Base-by-base conservation (phyloP, 1,139 yeast genomes). In the Magnusiomyces clavatus region DNA sequence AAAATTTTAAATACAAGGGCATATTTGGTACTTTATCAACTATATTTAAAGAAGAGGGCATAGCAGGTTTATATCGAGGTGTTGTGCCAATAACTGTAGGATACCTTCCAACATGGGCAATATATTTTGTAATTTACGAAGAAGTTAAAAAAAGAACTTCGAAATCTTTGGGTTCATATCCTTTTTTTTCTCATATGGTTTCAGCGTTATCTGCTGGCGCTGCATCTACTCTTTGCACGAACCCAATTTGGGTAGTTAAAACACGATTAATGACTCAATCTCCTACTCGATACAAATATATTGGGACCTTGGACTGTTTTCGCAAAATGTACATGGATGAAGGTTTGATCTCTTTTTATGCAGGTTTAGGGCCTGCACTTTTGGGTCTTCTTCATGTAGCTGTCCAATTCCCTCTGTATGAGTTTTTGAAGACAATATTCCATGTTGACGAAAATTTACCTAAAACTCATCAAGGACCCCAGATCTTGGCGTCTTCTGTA, bases 221-320 rank as follows among this genome's bases (percentile, higher is more conserved):
- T 58, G 79, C 83, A 10, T 86, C 96, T 2, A 85, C 97, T 0
- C 74, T 88, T n/a, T 71, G 83, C 10, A 94, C 96, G 0, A 94
- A 92, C 67, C 98, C 98, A 6, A 86, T 92, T 38, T 92, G 98
- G 98, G 97, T 92, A 36, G 88, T 92, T 42, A 92, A 92, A 66
- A 92, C 98, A 1, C 72, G 98, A 61, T 71, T 92, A 50, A 92
- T 92, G 97, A 75, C 90, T 41, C 97, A 90, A 68, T 54, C 64
- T 1, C 36, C 52, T 12, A 50, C 59, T 56, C n/a, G 43, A 6
- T 66, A 68, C 66, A 65, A 80, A 63, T 92, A 92, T 66, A 76
- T 70, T 38, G 90, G 95, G 11, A 87, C 97, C 0, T 53, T 83
- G 43, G 94, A 92, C 67, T 97, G 97, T 0, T 86, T 90, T 62